phyloP scores from a whole-genome alignment of 2,329 filamentous ascomycete genomes.

The Pseudogymnoascus sp. region DNA sequence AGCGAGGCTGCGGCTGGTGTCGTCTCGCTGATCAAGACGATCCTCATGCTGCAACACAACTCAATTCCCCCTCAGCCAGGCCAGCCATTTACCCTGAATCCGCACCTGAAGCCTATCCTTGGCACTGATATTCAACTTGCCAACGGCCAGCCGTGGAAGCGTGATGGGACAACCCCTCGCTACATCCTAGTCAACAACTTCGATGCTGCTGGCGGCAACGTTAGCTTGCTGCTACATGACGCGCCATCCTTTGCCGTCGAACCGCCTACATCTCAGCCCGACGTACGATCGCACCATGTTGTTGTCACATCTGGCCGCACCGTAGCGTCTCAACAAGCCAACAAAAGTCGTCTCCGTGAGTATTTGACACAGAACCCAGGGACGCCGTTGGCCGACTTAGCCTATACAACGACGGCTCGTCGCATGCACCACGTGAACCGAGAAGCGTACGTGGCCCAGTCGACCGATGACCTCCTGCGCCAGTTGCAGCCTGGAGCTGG shows the following conservation, averaged over 20 bases:
- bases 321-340: conserved; percentile 20
- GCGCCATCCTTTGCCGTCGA: conserved; percentile 23
- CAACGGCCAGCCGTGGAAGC: background rate
- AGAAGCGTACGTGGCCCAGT: conserved; percentile 28
- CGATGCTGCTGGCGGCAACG: conserved; percentile 23
- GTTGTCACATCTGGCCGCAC: conserved; percentile 40
- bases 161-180: background rate
- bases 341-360: conserved; percentile 17
- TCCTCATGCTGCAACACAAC: background rate
- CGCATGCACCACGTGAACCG: conserved; percentile 49
- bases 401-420: conserved; percentile 25
- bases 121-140: background rate
- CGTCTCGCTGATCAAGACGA: conserved; percentile 4
- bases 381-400: conserved; percentile 33
- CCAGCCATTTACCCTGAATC: background rate
- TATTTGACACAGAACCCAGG: conserved; percentile 16
- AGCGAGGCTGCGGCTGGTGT: conserved; percentile 2
- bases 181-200: conserved; percentile 39
- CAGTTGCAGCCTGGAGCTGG: conserved; percentile 33
- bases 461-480: background rate
- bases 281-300: conserved; percentile 33
- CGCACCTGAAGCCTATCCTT: background rate
- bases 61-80: background rate
- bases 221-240: conserved; percentile 17
- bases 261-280: conserved; percentile 18